phyloP scores from a whole-genome alignment of 208 protist species.

The Leptomonas seymouri region DNA sequence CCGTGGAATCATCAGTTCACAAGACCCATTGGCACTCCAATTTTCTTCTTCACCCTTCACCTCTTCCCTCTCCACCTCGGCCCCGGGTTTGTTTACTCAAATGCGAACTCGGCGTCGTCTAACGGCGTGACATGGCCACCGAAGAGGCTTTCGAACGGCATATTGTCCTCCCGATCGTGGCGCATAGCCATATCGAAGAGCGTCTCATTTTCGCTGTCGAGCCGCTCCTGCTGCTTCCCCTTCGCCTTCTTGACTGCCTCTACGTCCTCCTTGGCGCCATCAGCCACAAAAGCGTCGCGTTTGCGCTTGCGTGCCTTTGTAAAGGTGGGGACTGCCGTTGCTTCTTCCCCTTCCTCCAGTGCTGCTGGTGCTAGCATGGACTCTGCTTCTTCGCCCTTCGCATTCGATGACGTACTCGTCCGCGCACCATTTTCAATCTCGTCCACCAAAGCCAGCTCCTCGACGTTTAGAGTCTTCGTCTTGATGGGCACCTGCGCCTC shows the following conservation, averaged over 20 bases:
- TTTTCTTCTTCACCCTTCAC: background rate
- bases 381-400: constrained; percentile 3
- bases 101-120: constrained; percentile 30
- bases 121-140: background rate
- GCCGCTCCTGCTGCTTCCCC: background rate
- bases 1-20: background rate
- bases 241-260: background rate
- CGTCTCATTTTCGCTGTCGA: constrained; percentile 25
- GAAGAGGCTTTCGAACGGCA: constrained; percentile 11
- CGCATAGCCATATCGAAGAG: constrained; percentile 38
- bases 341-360: constrained; percentile 18
- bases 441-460: constrained; percentile 62
- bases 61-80: no score
- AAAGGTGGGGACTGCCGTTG: constrained; percentile 14
- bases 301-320: constrained; percentile 19
- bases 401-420: background rate
- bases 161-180: constrained; percentile 13
- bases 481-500: constrained; percentile 22
- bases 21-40: no score
- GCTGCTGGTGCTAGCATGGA: constrained; percentile 3
- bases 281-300: background rate
- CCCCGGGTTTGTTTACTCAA: constrained; percentile 21
- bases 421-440: constrained; percentile 52
- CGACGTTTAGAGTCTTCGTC: constrained; percentile 29
- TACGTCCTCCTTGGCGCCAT: background rate